Evolutionary conservation across 306 rosid genomes (phyloP), one percentile per base, ranked within the genome.

Genomic region (Sesbania bispinosa): DNA sequence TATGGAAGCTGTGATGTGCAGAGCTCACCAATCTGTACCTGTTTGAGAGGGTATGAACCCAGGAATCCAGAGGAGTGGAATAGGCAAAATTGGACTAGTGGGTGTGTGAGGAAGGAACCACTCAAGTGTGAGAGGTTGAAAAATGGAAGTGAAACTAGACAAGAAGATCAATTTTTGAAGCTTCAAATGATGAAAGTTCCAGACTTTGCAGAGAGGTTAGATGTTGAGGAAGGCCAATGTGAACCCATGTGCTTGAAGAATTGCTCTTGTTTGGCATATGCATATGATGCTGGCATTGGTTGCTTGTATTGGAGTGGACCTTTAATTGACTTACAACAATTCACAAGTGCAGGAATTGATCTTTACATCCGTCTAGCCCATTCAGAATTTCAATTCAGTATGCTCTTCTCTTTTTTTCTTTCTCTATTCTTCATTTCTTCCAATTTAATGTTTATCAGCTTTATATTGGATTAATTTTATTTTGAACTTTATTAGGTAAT

Each of bases 221-320:
- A 18, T 55, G 68, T 41, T 36, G 45, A 58, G 29, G 79, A 72
- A n/a, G 30, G 18, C 1, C 26, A 78, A 8, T 79, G 86, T 57
- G 38, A 73, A 11, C 20, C 5, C 0, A 21, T 32, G 27, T 82
- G 83, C 70, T 75, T 69, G 57, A 3, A 35, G 24, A 82, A 82
- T 33, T 82, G 86, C 45, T 74, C 83, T 7, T 82, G 86, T 52
- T 64, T 76, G 71, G 81, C 76, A 1, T 59, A 82, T 65, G 83
- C 81, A 32, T 82, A 32, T 57, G 79, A 78, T 32, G 13, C 76
- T 64, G 76, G 78, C 13, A 70, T 46, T 63, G 86, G 86, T 1
- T 82, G 86, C 69, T 55, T 82, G 86, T 64, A 71, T 48, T 82
- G 83, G 83, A 64, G 9, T 4, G 11, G 39, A n/a, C 13, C 42